These are phyloP conservation scores for Arachis hypogaea DNA, from an alignment of 306 rosid genomes.

Conservation along the genomic window DNA sequence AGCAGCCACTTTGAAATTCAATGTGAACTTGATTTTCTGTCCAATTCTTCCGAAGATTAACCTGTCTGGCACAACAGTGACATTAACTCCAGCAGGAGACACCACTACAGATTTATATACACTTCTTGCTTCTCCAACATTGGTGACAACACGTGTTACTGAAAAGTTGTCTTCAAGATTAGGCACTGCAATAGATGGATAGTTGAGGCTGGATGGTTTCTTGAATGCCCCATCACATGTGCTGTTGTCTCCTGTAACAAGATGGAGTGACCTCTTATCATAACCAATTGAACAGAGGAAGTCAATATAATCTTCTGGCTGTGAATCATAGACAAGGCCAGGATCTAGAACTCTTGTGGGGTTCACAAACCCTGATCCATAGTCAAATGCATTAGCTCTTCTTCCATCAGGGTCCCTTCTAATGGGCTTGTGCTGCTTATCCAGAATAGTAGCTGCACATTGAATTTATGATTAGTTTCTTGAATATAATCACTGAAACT, in stretches of 20 bases:
- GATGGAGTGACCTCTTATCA: constrained; percentile 61
- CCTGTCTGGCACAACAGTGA: constrained; percentile 62
- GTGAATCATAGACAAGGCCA: constrained; percentile 66
- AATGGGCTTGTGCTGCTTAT: constrained; percentile 59
- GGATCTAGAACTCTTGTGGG: constrained; percentile 74
- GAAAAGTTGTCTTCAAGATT: constrained; percentile 58
- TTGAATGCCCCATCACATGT: constrained; percentile 57
- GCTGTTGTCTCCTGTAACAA: constrained; percentile 68
- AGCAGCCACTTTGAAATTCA: constrained; percentile 59
- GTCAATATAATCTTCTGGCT: constrained; percentile 53
- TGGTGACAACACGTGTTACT: constrained; percentile 67
- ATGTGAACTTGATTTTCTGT: constrained; percentile 64
- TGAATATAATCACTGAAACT: not conserved
- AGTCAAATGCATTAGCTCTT: constrained; percentile 72
- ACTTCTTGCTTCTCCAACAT: constrained; percentile 65
- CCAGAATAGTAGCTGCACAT: constrained; percentile 72
- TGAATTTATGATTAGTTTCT: constrained; percentile 41
- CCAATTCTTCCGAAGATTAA: constrained; percentile 53
- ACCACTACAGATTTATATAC: constrained; percentile 55
- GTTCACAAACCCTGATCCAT: constrained; percentile 80
- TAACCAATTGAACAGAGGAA: constrained; percentile 80
- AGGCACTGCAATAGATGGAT: constrained; percentile 77
- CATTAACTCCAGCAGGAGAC: constrained; percentile 68
- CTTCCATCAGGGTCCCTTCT: constrained; percentile 62
- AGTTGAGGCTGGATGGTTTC: constrained; percentile 64